Evolutionary conservation across 768 basidiomycete species (phyloP).

Genomic region (Kwoniella europaea): DNA sequence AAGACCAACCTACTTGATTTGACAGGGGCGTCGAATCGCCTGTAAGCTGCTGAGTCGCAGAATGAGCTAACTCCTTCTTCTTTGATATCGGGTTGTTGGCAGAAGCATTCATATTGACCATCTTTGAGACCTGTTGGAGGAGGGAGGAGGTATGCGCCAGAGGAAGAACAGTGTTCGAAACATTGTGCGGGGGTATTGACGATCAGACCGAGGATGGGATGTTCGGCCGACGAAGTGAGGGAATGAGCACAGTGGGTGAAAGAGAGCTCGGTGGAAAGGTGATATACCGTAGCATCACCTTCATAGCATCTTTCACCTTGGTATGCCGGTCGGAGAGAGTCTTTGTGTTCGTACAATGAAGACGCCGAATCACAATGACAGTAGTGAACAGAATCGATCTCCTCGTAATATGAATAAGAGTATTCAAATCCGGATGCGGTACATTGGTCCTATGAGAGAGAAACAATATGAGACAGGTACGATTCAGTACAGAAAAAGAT

Average conservation of each 20-base stretch:
- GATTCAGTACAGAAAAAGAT: neutral
- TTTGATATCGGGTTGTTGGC: slow-evolving; percentile 19
- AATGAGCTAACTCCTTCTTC: slow-evolving; percentile 17
- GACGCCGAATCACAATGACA: slow-evolving; percentile 12
- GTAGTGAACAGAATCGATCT: slow-evolving; percentile 21
- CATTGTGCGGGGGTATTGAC: slow-evolving; percentile 21
- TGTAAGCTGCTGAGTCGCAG: slow-evolving; percentile 16
- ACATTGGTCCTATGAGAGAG: slow-evolving; percentile 18
- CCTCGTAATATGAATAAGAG: slow-evolving; percentile 22
- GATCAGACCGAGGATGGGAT: slow-evolving; percentile 1
- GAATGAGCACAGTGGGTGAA: slow-evolving; percentile 24
- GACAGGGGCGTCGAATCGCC: slow-evolving; percentile 20
- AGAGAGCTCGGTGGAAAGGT: slow-evolving; percentile 14
- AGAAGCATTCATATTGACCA: slow-evolving; percentile 22
- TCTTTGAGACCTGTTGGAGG: slow-evolving; percentile 10
- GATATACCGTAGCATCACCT: slow-evolving; percentile 18
- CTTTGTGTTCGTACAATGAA: neutral
- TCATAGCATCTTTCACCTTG: slow-evolving; percentile 21
- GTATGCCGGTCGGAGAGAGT: slow-evolving; percentile 16
- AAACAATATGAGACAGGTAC: neutral
- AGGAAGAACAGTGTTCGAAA: slow-evolving; percentile 20
- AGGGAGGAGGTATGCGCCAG: slow-evolving; percentile 19
- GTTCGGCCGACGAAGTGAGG: neutral
- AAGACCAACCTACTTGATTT: slow-evolving; percentile 6
- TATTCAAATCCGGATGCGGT: slow-evolving; percentile 20